Conservation (phyloP, 352 stramenopile species). For the Globisporangium cylindrosporum region DNA sequence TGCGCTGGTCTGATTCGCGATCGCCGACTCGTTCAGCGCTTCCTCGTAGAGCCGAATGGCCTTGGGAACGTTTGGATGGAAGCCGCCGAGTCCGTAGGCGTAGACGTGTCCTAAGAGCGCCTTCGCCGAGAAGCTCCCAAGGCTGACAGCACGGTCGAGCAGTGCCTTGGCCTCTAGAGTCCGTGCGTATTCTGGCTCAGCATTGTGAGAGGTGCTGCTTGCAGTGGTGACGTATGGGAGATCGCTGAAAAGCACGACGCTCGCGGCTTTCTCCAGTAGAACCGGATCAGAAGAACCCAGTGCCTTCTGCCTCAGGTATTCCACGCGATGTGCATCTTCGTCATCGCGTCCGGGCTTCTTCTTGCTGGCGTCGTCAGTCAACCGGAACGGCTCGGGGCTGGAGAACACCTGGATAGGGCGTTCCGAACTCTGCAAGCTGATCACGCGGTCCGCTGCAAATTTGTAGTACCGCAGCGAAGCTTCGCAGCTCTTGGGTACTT, state of each 20-base stretch:
- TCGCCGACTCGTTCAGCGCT: constrained; percentile 33
- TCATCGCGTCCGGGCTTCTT: constrained; percentile 18
- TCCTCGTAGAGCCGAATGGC: constrained; percentile 48
- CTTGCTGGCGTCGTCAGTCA: constrained; percentile 37
- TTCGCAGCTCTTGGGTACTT: constrained; percentile 48
- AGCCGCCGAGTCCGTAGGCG: constrained; percentile 46
- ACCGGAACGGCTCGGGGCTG: constrained; percentile 23
- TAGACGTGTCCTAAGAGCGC: constrained; percentile 65
- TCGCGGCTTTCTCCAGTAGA: constrained; percentile 46
- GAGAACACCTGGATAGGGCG: constrained; percentile 40
- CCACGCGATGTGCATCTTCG: constrained; percentile 39
- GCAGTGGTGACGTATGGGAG: constrained; percentile 1
- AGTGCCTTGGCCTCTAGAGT: constrained; percentile 32
- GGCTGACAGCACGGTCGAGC: constrained; percentile 35
- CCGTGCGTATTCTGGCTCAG: constrained; percentile 21
- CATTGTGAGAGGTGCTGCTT: too few relatives aligned
- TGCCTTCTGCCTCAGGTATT: constrained; percentile 49
- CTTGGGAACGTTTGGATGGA: constrained; percentile 23
- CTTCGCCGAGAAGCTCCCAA: constrained; percentile 40
- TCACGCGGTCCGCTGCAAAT: constrained; percentile 52
- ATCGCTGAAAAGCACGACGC: constrained; percentile 58
- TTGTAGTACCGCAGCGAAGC: constrained; percentile 73
- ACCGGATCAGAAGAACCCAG: constrained; percentile 21
- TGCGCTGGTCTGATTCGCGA: constrained; percentile 7
- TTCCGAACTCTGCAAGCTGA: constrained; percentile 22